A percentile compares a stretch with the other conserved stretches of the same genome.
phyloP scores from a whole-genome alignment of 192 early-diverging fungal genomes.

The Phlyctochytrium arcticum region DNA sequence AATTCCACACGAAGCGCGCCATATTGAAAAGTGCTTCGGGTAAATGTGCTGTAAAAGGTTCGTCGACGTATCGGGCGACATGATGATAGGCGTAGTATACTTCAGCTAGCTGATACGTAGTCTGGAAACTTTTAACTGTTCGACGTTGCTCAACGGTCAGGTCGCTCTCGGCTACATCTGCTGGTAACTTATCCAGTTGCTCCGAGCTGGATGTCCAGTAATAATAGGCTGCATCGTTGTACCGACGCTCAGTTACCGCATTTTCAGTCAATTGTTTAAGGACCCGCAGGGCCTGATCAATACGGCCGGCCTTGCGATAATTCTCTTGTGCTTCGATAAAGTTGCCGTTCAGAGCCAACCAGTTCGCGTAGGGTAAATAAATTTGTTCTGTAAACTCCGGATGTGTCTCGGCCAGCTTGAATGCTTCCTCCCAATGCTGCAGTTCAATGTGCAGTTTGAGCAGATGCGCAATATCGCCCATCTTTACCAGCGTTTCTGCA shows the following conservation, averaged over 20 bases:
- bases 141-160: slow-evolving; percentile 24
- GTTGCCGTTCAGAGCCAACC: slow-evolving; percentile 49
- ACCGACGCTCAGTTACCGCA: slow-evolving; percentile 46
- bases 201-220: slow-evolving; percentile 42
- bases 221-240: slow-evolving; percentile 52
- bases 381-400: slow-evolving; percentile 42
- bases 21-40: slow-evolving; percentile 50
- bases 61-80: slow-evolving; percentile 49
- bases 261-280: slow-evolving; percentile 45
- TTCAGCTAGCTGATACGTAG: slow-evolving; percentile 35
- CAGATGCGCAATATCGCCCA: slow-evolving; percentile 47
- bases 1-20: slow-evolving; percentile 43
- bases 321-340: slow-evolving; percentile 54
- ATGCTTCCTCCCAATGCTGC: slow-evolving; percentile 56
- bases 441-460: slow-evolving; percentile 44
- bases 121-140: slow-evolving; percentile 23
- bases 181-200: slow-evolving; percentile 37
- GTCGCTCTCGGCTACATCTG: slow-evolving; percentile 12
- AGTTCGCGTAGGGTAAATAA: slow-evolving; percentile 54
- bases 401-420: slow-evolving; percentile 45
- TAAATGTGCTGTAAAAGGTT: slow-evolving; percentile 53
- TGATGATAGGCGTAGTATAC: slow-evolving; percentile 53
- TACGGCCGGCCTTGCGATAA: slow-evolving; percentile 50
- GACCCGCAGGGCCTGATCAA: slow-evolving; percentile 50
- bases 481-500: slow-evolving; percentile 47